Conservation (phyloP, 371 early-diverging fungal genomes). For the Mucor plumbeus region DNA sequence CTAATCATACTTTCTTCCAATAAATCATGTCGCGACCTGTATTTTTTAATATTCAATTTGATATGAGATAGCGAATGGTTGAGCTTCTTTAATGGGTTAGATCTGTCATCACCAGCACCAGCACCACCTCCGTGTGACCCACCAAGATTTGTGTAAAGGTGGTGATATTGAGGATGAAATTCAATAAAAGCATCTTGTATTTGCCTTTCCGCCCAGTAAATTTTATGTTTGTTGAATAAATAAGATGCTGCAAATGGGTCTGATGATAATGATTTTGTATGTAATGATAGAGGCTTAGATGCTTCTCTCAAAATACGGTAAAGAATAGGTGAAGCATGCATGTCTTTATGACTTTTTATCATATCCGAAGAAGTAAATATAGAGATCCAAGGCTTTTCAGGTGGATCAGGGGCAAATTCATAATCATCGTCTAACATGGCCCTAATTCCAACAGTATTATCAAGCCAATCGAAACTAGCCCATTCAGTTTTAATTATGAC, state of each 20-base stretch:
- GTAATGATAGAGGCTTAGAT: slow-evolving; percentile 20
- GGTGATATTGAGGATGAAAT: slow-evolving; percentile 17
- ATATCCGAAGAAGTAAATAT: slow-evolving; percentile 35
- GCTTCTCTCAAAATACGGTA: slow-evolving; percentile 44
- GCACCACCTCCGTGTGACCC: neutral
- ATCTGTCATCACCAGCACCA: neutral
- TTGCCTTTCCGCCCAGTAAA: slow-evolving; percentile 20
- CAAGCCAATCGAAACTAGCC: slow-evolving; percentile 37
- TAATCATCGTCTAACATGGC: slow-evolving; percentile 43
- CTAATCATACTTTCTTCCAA: slow-evolving; percentile 21
- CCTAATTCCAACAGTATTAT: slow-evolving; percentile 32
- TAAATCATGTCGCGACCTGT: slow-evolving; percentile 29
- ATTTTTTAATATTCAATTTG: slow-evolving; percentile 43
- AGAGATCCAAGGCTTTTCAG: slow-evolving; percentile 49
- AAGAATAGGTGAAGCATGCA: slow-evolving; percentile 32
- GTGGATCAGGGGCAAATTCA: slow-evolving; percentile 30
- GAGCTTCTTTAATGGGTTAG: slow-evolving; percentile 34
- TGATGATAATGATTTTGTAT: slow-evolving; percentile 14
- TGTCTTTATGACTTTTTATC: slow-evolving; percentile 24
- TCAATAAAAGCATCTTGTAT: slow-evolving; percentile 37
- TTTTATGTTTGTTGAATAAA: slow-evolving; percentile 28
- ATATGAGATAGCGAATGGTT: slow-evolving; percentile 45
- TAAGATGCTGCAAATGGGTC: slow-evolving; percentile 45
- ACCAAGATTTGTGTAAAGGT: slow-evolving; percentile 4
- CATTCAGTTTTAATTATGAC: slow-evolving; percentile 28